A percentile compares a stretch with the other conserved stretches of the same genome.
Evolutionary conservation across 208 protist species (phyloP).

Genomic region (Spongospora subterranea): DNA sequence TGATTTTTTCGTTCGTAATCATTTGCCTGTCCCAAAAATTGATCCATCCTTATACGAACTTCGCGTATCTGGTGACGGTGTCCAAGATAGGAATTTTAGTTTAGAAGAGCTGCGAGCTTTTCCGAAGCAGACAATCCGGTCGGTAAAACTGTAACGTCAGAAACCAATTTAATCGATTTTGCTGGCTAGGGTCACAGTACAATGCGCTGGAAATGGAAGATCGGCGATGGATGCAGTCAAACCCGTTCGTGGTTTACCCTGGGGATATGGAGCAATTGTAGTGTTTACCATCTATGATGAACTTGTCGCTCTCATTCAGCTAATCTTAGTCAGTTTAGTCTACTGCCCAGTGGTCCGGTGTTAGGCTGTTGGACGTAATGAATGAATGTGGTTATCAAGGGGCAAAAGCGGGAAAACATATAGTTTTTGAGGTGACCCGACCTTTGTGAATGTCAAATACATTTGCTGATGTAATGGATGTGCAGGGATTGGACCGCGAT

Average conservation of each 20-base stretch:
- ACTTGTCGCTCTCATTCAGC: too few species aligned
- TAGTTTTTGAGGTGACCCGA: slow-evolving; percentile 78
- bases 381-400: slow-evolving; percentile 46
- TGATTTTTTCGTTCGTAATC: slow-evolving; percentile 81
- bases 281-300: not conserved
- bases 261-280: slow-evolving; percentile 74
- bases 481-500: not conserved
- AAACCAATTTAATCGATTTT: not conserved
- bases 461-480: not conserved
- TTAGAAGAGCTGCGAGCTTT: slow-evolving; percentile 77
- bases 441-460: not conserved
- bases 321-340: slow-evolving; percentile 19
- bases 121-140: slow-evolving; percentile 68
- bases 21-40: slow-evolving; percentile 80
- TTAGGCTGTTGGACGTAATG: slow-evolving; percentile 77
- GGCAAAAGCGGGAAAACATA: slow-evolving; percentile 71
- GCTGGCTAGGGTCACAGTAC: slow-evolving; percentile 70
- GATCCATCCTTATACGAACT: slow-evolving; percentile 72
- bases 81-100: slow-evolving; percentile 68
- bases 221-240: slow-evolving; percentile 65
- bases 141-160: not conserved
- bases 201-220: slow-evolving; percentile 82
- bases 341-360: slow-evolving; percentile 78
- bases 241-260: slow-evolving; percentile 74
- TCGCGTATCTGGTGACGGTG: slow-evolving; percentile 69